These are phyloP conservation scores for Phytopythium sindhum DNA, from an alignment of 352 stramenopile genomes.

Conservation along the genomic window DNA sequence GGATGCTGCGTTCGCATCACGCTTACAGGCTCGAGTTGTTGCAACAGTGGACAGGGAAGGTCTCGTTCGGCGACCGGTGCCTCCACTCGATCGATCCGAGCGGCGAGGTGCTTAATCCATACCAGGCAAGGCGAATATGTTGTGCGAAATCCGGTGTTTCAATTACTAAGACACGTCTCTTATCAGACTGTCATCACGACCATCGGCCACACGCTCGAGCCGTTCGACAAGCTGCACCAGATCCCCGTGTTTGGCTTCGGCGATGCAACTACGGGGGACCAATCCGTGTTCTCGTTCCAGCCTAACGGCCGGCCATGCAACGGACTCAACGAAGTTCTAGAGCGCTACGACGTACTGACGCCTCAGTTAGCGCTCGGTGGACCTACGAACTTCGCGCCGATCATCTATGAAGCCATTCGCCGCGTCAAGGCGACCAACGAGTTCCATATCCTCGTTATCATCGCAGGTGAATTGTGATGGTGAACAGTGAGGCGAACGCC, in stretches of 20 bases:
- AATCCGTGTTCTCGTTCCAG: slow-evolving; percentile 51
- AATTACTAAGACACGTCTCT: neutral
- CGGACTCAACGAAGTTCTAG: slow-evolving; percentile 54
- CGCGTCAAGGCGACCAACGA: slow-evolving; percentile 37
- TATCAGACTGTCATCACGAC: slow-evolving; percentile 63
- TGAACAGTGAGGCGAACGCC: neutral
- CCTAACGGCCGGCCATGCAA: slow-evolving; percentile 31
- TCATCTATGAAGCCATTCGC: slow-evolving; percentile 69
- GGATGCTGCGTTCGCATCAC: too few relatives aligned
- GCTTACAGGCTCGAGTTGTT: slow-evolving; percentile 3
- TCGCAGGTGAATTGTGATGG: slow-evolving; percentile 26
- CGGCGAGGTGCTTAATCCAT: slow-evolving; percentile 48
- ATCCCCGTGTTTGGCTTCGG: slow-evolving; percentile 80
- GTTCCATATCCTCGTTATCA: slow-evolving; percentile 78
- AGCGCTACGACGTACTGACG: slow-evolving; percentile 49
- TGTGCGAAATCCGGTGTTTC: too few relatives aligned
- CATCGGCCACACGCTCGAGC: slow-evolving; percentile 58
- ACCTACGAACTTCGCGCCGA: slow-evolving; percentile 77
- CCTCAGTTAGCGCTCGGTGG: slow-evolving; percentile 45
- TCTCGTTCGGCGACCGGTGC: slow-evolving; percentile 54
- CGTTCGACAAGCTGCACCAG: slow-evolving; percentile 66
- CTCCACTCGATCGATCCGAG: slow-evolving; percentile 70
- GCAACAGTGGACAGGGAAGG: slow-evolving; percentile 57
- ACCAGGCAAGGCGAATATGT: slow-evolving; percentile 31
- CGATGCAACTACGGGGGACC: slow-evolving; percentile 50